Percentiles rank a stretch among this genome's conserved stretches.
Evolutionary conservation across 2,329 filamentous ascomycete species (phyloP).

Genomic region (Rutstroemia sp.): DNA sequence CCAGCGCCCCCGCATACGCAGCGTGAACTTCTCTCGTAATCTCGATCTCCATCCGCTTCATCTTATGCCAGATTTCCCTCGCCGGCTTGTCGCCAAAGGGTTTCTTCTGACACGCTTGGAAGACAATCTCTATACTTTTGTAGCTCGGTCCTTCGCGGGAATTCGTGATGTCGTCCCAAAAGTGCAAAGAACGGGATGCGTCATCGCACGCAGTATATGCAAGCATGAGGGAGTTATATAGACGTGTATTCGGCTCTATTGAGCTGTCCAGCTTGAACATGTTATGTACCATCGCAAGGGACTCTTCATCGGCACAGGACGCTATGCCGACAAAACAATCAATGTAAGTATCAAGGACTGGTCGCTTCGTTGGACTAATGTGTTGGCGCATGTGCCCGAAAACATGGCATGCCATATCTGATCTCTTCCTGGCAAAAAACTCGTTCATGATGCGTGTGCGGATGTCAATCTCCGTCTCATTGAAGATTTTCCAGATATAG

Average conservation of each 20-base stretch:
- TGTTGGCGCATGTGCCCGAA: slow-evolving; percentile 94
- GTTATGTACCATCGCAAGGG: slow-evolving; percentile 73
- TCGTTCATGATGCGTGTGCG: slow-evolving; percentile 70
- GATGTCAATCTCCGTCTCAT: slow-evolving; percentile 55
- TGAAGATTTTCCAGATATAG: slow-evolving; percentile 57
- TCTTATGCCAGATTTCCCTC: slow-evolving; percentile 62
- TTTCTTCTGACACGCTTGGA: slow-evolving; percentile 65
- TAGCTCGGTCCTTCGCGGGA: slow-evolving; percentile 83
- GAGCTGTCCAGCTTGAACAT: slow-evolving; percentile 90
- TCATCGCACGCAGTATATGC: slow-evolving; percentile 68
- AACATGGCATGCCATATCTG: slow-evolving; percentile 78
- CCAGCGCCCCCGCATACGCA: slow-evolving; percentile 70
- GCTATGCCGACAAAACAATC: slow-evolving; percentile 71
- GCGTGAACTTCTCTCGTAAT: slow-evolving; percentile 67
- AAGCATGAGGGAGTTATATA: slow-evolving; percentile 82
- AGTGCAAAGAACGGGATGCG: slow-evolving; percentile 60
- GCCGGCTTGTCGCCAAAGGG: slow-evolving; percentile 52
- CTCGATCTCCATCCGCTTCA: slow-evolving; percentile 69
- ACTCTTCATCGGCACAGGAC: slow-evolving; percentile 49
- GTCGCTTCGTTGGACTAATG: slow-evolving; percentile 52
- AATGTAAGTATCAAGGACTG: slow-evolving; percentile 69
- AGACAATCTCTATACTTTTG: slow-evolving; percentile 70
- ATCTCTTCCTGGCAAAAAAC: slow-evolving; percentile 70
- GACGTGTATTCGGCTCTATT: slow-evolving; percentile 65
- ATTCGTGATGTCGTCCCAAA: slow-evolving; percentile 78